A percentile compares a stretch with the other conserved stretches of the same genome.
Evolutionary conservation across 768 basidiomycete genomes (phyloP).

Genomic region (Boletales sp.): DNA sequence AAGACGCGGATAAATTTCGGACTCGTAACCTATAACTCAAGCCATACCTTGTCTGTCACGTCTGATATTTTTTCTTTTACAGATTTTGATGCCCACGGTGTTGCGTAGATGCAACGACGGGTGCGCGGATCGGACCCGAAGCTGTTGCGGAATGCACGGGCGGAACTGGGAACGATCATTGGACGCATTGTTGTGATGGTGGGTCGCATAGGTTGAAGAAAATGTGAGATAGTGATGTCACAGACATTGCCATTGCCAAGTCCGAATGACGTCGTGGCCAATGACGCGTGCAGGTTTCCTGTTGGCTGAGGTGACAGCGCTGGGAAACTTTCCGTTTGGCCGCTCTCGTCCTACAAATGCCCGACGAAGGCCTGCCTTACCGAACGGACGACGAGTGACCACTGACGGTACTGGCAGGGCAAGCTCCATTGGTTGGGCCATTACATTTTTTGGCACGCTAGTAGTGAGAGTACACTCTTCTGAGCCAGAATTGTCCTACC

Average conservation of each 20-base stretch:
- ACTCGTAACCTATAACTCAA: neutral
- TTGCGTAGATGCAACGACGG: constrained; percentile 28
- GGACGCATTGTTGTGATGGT: constrained; percentile 1
- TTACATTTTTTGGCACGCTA: no score
- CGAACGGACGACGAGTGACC: no score
- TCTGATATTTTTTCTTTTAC: constrained; percentile 39
- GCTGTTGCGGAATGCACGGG: neutral
- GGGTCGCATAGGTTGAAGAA: neutral
- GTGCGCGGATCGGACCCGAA: neutral
- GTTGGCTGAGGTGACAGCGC: no score
- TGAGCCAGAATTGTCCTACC: no score
- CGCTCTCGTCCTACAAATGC: no score
- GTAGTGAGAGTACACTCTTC: no score
- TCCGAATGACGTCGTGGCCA: neutral
- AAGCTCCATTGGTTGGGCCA: no score
- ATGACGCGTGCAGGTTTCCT: neutral
- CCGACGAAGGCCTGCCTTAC: no score
- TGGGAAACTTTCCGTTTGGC: no score
- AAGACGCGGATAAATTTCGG: neutral
- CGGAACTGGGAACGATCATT: neutral
- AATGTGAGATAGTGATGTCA: constrained; percentile 9
- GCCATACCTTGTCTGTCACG: constrained; percentile 34
- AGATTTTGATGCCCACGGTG: constrained; percentile 31
- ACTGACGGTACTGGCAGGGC: no score
- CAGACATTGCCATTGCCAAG: neutral